Conservation (phyloP, 768 basidiomycete genomes). For the Boletus rex-veris region DNA sequence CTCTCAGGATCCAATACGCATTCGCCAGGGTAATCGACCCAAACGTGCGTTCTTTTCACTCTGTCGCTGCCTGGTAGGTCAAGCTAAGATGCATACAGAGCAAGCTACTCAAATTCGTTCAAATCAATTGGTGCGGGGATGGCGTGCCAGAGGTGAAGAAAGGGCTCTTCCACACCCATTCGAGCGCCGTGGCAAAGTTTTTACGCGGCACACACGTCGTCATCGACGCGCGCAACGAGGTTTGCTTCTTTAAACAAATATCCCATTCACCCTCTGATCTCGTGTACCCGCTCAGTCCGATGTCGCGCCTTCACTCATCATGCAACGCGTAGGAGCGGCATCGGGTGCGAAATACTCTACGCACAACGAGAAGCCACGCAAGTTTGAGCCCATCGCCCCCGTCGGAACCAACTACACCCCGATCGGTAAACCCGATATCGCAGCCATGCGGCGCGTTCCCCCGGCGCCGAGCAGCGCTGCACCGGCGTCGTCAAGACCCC, state of each 20-base stretch:
- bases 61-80: neutral
- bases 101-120: conserved; percentile 85
- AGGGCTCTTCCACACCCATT: conserved; percentile 88
- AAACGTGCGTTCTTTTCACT: conserved; percentile 51
- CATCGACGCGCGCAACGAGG: conserved; percentile 84
- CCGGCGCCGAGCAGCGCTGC: conserved; percentile 19
- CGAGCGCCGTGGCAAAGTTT: conserved; percentile 73
- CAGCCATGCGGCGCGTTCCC: conserved; percentile 48
- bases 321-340: conserved; percentile 82
- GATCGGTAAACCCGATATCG: conserved; percentile 70
- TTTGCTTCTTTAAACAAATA: conserved; percentile 27
- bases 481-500: neutral
- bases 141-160: conserved; percentile 92
- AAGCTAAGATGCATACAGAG: conserved; percentile 43
- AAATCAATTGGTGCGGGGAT: conserved; percentile 97
- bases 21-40: conserved; percentile 83
- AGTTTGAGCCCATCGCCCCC: conserved; percentile 75
- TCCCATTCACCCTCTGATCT: neutral
- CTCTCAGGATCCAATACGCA: conserved; percentile 84
- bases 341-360: conserved; percentile 89
- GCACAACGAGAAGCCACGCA: conserved; percentile 73
- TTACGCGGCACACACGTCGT: conserved; percentile 84
- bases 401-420: conserved; percentile 77
- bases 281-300: conserved; percentile 51
- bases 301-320: conserved; percentile 74